Conservation (phyloP, 2,329 filamentous ascomycete species). For the Chaetomiaceae sp. region DNA sequence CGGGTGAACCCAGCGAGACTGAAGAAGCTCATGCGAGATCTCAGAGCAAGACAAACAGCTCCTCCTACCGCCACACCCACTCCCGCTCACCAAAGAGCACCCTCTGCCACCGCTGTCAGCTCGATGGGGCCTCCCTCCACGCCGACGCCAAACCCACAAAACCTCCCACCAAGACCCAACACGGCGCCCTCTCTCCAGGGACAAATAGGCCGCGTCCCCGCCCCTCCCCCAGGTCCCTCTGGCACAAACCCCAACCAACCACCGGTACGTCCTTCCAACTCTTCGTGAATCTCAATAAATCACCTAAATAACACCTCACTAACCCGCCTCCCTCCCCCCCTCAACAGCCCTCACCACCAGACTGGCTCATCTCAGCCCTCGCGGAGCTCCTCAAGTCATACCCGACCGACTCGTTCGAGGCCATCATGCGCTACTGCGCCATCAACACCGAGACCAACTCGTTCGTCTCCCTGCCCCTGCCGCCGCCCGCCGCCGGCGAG, state of each 20-base stretch:
- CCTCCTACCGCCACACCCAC: constrained; percentile 22
- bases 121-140: constrained; percentile 50
- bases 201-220: constrained; percentile 64
- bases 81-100: constrained; percentile 42
- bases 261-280: constrained; percentile 52
- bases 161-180: constrained; percentile 24
- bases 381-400: constrained; percentile 65
- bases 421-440: constrained; percentile 83
- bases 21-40: constrained; percentile 52
- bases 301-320: constrained; percentile 16
- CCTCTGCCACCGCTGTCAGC: constrained; percentile 38
- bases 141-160: constrained; percentile 33
- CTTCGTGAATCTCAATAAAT: constrained; percentile 21
- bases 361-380: constrained; percentile 77
- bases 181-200: constrained; percentile 39
- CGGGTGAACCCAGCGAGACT: constrained; percentile 69
- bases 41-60: constrained; percentile 19
- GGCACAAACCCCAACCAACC: constrained; percentile 25
- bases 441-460: constrained; percentile 68
- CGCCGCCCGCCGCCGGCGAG: constrained; percentile 34
- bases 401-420: constrained; percentile 79
- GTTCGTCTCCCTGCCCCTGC: constrained; percentile 46
- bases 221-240: constrained; percentile 42
- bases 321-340: neutral
- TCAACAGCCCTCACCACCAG: constrained; percentile 71